phyloP scores from a whole-genome alignment of 148 eudicot species.

The Diospyros kaki region DNA sequence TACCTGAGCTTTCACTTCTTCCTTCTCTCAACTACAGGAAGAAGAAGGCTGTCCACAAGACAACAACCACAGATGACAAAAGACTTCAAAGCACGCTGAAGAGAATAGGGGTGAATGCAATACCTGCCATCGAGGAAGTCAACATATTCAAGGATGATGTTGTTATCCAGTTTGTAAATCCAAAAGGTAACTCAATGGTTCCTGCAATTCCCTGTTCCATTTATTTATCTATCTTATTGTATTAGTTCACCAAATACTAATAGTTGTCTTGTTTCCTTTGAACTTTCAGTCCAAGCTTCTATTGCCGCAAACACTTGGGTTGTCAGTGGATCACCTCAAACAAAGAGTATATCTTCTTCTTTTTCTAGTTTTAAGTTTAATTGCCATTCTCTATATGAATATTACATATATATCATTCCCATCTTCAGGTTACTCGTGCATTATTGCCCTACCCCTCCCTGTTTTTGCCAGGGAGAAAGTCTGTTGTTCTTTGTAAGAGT shows the following conservation, averaged over 20 bases:
- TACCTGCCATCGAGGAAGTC: constrained; percentile 87
- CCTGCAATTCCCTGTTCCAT: neutral
- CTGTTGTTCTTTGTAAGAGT: no score
- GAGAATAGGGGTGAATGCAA: constrained; percentile 83
- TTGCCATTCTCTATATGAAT: no score
- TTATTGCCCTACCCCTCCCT: no score
- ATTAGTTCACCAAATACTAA: neutral
- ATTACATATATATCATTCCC: no score
- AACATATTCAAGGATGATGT: constrained; percentile 85
- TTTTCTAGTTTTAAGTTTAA: neutral
- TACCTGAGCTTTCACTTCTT: neutral
- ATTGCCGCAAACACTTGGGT: constrained; percentile 95
- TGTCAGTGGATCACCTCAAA: constrained; percentile 90
- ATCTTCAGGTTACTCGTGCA: no score
- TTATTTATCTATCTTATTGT: neutral
- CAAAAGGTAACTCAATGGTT: constrained; percentile 49
- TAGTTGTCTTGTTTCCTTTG: neutral
- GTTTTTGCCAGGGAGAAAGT: no score
- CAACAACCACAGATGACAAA: constrained; percentile 86
- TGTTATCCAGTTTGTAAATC: constrained; percentile 75
- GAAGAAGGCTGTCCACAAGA: constrained; percentile 96
- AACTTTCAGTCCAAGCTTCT: constrained; percentile 84
- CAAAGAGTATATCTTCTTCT: constrained; percentile 53
- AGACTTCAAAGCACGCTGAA: constrained; percentile 85
- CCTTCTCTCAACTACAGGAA: constrained; percentile 40